Evolutionary conservation across 106 monocot species (phyloP).

Genomic region (Apostasia ramifera): DNA sequence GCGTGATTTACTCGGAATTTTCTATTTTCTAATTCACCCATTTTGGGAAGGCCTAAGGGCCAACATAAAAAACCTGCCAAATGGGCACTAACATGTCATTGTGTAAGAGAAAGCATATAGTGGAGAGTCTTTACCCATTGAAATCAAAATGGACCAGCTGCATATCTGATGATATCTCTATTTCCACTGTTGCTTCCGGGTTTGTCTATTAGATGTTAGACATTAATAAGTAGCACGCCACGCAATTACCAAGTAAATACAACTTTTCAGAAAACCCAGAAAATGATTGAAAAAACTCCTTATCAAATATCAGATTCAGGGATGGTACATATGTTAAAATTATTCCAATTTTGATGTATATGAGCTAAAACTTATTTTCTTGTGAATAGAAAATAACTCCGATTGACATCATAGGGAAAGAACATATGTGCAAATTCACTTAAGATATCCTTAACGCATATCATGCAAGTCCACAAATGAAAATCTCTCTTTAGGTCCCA

Average conservation of each 20-base stretch:
- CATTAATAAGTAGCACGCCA: background rate
- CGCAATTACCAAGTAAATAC: background rate
- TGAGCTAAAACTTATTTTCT: background rate
- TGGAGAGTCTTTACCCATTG: slow-evolving; percentile 32
- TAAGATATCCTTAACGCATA: too few relatives aligned
- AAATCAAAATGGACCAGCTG: slow-evolving; percentile 53
- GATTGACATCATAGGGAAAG: background rate
- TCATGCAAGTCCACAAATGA: too few relatives aligned
- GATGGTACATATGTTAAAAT: background rate
- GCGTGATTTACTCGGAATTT: too few relatives aligned
- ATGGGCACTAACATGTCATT: background rate
- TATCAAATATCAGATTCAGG: background rate
- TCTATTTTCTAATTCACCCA: background rate
- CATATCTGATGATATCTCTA: slow-evolving; percentile 57
- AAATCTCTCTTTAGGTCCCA: too few relatives aligned
- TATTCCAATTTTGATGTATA: background rate
- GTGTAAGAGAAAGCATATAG: background rate
- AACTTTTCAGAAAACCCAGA: background rate
- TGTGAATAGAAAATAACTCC: background rate
- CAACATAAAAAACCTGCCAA: background rate
- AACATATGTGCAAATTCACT: too few relatives aligned
- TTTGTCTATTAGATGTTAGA: slow-evolving; percentile 23
- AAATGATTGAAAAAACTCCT: background rate
- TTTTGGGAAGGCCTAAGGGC: too few relatives aligned
- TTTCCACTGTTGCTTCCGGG: slow-evolving; percentile 49